Base-by-base conservation (phyloP, 148 eudicot genomes). In the Camellia japonica region DNA sequence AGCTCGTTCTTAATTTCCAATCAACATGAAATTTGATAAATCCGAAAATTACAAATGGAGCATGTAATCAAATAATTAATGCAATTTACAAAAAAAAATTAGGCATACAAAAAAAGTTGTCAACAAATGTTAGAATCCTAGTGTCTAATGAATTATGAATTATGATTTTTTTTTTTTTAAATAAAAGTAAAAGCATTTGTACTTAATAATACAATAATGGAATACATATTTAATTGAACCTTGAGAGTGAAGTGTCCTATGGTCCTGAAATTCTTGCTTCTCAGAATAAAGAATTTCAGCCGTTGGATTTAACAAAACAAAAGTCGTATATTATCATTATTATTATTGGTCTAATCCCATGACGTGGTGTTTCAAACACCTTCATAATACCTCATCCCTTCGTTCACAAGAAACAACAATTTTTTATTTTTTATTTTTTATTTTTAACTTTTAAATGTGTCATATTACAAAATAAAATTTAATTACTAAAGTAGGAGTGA, bases 221-320 rank as follows among this genome's bases (percentile, higher is more conserved):
- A n/a, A 84, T 76, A 82, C 84, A 86, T 84, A 85, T 83, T 77
- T 47, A 18, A 60, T 18, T 72, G 38, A 71, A 76, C 76, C 4
- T 13, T 75, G 67, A 84, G 72, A 75, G 64, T 60, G 70, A 68
- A 80, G 68, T 73, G 73, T 38, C 54, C 15, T 46, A 2, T 46
- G 73, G 73, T 69, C 73, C 73, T 3, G 23, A 69, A 69, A 46
- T 69, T 43, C 73, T 44, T 76, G 51, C 65, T 77, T 78, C 7
- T 75, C 43, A 4, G 78, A 42, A 58, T 52, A 69, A 80, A 0
- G 30, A 66, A 63, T 83, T 46, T 56, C 42, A 54, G 49, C 83
- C 85, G 63, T 79, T 46, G 82, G 65, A 85, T 79, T 78, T 63
- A 19, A 46, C 11, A 72, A 52, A 15, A 13, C 72, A 56, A 69